Evolutionary conservation across 192 early-diverging fungal genomes (phyloP), one percentile per base, ranked within the genome.

Genomic region (Backusella tuberculispora): DNA sequence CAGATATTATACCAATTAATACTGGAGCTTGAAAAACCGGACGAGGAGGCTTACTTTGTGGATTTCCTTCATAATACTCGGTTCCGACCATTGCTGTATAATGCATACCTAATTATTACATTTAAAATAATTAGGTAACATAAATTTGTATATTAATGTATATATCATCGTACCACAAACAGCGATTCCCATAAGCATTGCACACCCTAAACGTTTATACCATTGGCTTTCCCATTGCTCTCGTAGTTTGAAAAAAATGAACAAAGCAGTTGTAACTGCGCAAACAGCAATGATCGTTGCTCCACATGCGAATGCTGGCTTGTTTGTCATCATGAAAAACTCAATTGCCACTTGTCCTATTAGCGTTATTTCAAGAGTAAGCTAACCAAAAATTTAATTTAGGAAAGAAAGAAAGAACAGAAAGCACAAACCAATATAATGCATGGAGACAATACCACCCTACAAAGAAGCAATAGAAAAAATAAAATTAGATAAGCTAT

Each of bases 231-330:
- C 71, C 86, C 86, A 87, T 43, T 79, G 47, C 24, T 84, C 80
- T 19, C 85, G 77, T 64, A 87, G 56, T 65, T 76, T 76, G 72
- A 86, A 87, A 56, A 87, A 87, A 41, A 87, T 81, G 41, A 67
- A 74, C 10, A 87, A 66, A 41, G 85, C 78, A 12, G 75, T 63
- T 13, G 81, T 84, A 2, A 81, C 71, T 8, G 85, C 83, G 4
- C 42, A 21, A 17, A 74, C 50, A 14, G 80, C 85, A 50, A 87
- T 85, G 1, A 78, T 26, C 13, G 73, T 45, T 19, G 85, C 75
- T 4, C 75, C 80, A 37, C 69, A 42, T 8, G 84, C 71, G 24
- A 60, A 73, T 4, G 24, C 4, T 8, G 75, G 21, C 17, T 73
- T 68, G 24, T 84, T 82, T 4, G 13, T 45, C 1, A 80, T 8